These are phyloP conservation scores for Teratosphaeria gauchensis DNA, from an alignment of 2,329 filamentous ascomycete genomes.

Conservation along the genomic window DNA sequence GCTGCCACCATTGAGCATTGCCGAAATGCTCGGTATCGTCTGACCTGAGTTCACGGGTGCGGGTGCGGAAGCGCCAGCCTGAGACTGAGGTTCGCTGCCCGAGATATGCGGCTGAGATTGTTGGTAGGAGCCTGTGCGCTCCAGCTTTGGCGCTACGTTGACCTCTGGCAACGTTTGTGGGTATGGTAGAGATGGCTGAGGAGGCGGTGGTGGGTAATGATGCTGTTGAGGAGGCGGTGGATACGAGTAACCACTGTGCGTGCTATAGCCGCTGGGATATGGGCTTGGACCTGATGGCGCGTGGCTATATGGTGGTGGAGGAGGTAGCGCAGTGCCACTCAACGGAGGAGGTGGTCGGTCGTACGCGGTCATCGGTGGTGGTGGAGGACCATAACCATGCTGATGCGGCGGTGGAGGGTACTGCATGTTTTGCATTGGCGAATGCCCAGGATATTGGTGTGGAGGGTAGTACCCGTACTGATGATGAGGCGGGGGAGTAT, in stretches of 20 bases:
- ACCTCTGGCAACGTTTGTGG: not conserved
- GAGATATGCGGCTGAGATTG: constrained; percentile 16
- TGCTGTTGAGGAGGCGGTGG: constrained; percentile 1
- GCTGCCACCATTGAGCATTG: constrained; percentile 32
- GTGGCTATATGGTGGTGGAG: constrained; percentile 27
- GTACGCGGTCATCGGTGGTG: constrained; percentile 23
- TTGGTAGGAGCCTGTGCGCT: constrained; percentile 10
- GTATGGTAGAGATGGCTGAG: constrained; percentile 9
- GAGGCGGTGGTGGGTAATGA: constrained; percentile 8
- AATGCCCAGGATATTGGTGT: constrained; percentile 18
- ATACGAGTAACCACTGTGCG: constrained; percentile 2
- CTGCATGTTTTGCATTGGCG: constrained; percentile 25
- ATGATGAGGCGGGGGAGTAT: constrained; percentile 28
- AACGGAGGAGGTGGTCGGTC: constrained; percentile 33
- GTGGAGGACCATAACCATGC: constrained; percentile 10
- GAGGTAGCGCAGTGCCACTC: constrained; percentile 26
- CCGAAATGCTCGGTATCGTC: constrained; percentile 45
- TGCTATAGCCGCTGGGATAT: constrained; percentile 13
- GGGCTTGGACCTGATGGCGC: constrained; percentile 6
- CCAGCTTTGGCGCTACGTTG: constrained; percentile 8
- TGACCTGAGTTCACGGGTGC: constrained; percentile 28
- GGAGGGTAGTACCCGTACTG: constrained; percentile 24
- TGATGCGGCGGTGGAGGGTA: constrained; percentile 24
- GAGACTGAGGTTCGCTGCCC: constrained; percentile 24
- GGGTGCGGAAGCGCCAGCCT: constrained; percentile 22